These are phyloP conservation scores for Gelatoporia subvermispora DNA, from an alignment of 768 basidiomycete genomes.

Conservation along the genomic window DNA sequence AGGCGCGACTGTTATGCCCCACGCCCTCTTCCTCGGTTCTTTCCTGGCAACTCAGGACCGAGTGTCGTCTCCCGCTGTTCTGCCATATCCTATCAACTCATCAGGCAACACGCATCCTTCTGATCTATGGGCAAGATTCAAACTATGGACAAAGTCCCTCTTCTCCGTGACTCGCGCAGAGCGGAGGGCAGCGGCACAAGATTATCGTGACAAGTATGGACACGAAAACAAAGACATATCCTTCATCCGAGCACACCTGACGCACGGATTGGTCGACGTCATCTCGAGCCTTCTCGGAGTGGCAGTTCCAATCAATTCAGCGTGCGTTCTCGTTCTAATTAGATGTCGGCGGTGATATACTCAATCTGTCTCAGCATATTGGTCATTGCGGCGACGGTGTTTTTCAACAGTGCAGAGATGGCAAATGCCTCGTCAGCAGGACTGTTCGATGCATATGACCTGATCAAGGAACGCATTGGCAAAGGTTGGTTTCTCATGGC, in stretches of 20 bases:
- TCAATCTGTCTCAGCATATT: slow-evolving; percentile 56
- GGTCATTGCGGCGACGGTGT: slow-evolving; percentile 77
- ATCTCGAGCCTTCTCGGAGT: slow-evolving; percentile 70
- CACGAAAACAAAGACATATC: slow-evolving; percentile 29
- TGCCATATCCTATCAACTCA: slow-evolving; percentile 12
- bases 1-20: slow-evolving; percentile 89
- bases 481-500: slow-evolving; percentile 39
- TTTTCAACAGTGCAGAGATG: slow-evolving; percentile 43
- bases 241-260: slow-evolving; percentile 36
- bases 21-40: slow-evolving; percentile 82
- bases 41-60: slow-evolving; percentile 80
- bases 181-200: slow-evolving; percentile 15
- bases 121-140: slow-evolving; percentile 2
- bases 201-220: slow-evolving; percentile 30
- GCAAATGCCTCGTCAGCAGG: slow-evolving; percentile 50
- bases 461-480: slow-evolving; percentile 65
- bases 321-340: slow-evolving; percentile 10
- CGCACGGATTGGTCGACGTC: slow-evolving; percentile 41
- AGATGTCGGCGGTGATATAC: background rate
- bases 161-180: slow-evolving; percentile 19
- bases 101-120: background rate
- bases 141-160: slow-evolving; percentile 15
- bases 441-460: slow-evolving; percentile 77
- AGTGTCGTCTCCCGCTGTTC: slow-evolving; percentile 25
- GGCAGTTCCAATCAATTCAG: slow-evolving; percentile 47